Evolutionary conservation across 2,329 filamentous ascomycete species (phyloP).

Genomic region (Lachnellula subtilissima): DNA sequence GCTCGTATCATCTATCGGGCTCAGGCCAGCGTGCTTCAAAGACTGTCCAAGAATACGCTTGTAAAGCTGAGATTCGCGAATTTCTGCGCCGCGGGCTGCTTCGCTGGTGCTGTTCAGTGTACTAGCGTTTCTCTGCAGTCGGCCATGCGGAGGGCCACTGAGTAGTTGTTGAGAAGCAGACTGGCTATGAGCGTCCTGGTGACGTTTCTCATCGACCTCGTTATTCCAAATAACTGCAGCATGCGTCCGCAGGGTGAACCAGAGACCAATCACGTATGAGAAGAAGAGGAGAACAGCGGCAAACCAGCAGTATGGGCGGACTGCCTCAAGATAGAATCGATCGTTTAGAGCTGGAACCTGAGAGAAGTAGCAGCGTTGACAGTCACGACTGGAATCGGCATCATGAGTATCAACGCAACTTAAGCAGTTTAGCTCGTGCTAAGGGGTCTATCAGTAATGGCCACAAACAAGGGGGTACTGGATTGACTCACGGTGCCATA

Average conservation of each 20-base stretch:
- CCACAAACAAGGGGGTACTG: neutral
- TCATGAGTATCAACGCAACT: constrained; percentile 49
- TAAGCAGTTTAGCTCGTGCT: constrained; percentile 87
- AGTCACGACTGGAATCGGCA: constrained; percentile 56
- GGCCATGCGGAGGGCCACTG: constrained; percentile 18
- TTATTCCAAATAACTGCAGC: constrained; percentile 95
- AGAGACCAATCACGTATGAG: constrained; percentile 87
- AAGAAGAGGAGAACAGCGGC: constrained; percentile 81
- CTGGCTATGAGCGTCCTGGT: constrained; percentile 43
- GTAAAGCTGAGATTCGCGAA: constrained; percentile 84
- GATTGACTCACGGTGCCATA: constrained; percentile 70
- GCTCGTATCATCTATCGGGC: constrained; percentile 43
- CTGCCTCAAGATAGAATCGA: constrained; percentile 83
- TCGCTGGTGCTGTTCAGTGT: constrained; percentile 19
- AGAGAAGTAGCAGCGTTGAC: constrained; percentile 88
- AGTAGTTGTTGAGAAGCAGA: constrained; percentile 29
- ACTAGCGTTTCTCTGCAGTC: constrained; percentile 25
- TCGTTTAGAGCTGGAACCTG: constrained; percentile 81
- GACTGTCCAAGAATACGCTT: constrained; percentile 91
- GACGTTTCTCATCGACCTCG: constrained; percentile 72
- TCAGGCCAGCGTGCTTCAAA: constrained; percentile 73
- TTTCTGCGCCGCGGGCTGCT: constrained; percentile 46
- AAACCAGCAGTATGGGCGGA: constrained; percentile 89
- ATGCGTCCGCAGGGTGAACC: constrained; percentile 94
- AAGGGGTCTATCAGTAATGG: constrained; percentile 33